Evolutionary conservation across 768 basidiomycete genomes (phyloP), one percentile per base, ranked within the genome.

Genomic region (Tubosaeta sp.): DNA sequence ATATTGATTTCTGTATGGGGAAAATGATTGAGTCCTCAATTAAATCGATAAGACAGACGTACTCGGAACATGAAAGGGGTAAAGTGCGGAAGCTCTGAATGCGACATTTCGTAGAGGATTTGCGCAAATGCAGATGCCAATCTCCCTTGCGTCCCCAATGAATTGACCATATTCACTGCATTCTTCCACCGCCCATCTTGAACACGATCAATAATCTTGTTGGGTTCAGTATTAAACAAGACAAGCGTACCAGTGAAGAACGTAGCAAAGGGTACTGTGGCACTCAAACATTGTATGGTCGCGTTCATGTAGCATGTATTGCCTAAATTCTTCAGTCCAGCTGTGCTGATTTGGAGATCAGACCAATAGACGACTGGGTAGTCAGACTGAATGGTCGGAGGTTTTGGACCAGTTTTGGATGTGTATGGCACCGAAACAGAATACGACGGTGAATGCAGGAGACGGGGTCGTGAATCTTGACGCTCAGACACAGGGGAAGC

Each of bases 301-400:
- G 96, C 90, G 67, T 98, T 98, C 93, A 98, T 98, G 65, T 98
- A 99, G 68, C 96, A 99, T 8, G 96, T 99, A 67, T 97, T 98
- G 16, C 89, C 86, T 53, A 98, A 64, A 66, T 99, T 99, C 79
- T 94, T 94, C 64, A 99, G 68, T 4, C 95, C 95, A 0, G 85
- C 83, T 18, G 83, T 83, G 21, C 86, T 87, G 48, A 94, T 83
- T 54, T 86, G 80, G 35, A 82, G 74, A 64, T 94, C 90, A 13
- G 77, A 69, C 94, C 94, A 97, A 67, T 88, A 94, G 6, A 76
- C 76, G 19, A 92, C 84, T 4, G 89, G 87, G 63, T 89, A 94
- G 41, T 86, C 83, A n/a, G 81, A 84, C 25, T 70, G 69, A 55
- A 90, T 87, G 22, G 80, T 78, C 16, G 88, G 88, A 2, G 82